Evolutionary conservation across 805 yeast species (phyloP).

Genomic region (Zygosaccharomyces gambellarensis): DNA sequence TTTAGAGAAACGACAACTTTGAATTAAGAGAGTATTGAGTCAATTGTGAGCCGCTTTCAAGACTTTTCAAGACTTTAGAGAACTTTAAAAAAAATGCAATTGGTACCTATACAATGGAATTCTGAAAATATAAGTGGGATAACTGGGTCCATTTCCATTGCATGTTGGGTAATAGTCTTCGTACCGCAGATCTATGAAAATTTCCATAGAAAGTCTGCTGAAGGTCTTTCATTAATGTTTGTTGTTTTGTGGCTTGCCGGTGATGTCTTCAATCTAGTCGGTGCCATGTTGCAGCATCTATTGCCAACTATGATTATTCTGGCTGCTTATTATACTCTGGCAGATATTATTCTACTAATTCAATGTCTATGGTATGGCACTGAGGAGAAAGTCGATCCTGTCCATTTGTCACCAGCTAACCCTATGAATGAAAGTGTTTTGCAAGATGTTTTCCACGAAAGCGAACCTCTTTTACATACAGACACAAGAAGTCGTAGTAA

Average conservation of each 20-base stretch:
- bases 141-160: constrained; percentile 74
- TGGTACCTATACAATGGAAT: constrained; percentile 52
- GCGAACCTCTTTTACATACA: constrained; percentile 25
- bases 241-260: constrained; percentile 90
- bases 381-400: constrained; percentile 53
- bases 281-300: constrained; percentile 84
- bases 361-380: constrained; percentile 81
- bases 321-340: constrained; percentile 88
- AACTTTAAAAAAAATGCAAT: constrained; percentile 14
- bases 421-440: constrained; percentile 73
- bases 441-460: constrained; percentile 39
- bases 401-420: constrained; percentile 83
- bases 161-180: constrained; percentile 97
- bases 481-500: background rate
- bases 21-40: background rate
- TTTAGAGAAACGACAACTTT: too few species aligned
- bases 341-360: constrained; percentile 76
- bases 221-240: constrained; percentile 82
- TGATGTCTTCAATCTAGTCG: constrained; percentile 88
- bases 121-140: constrained; percentile 74
- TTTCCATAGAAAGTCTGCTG: constrained; percentile 77
- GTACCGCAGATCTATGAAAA: constrained; percentile 96
- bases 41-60: background rate
- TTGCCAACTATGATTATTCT: constrained; percentile 91
- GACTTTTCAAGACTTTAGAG: background rate